A percentile compares a stretch with the other conserved stretches of the same genome.
These are phyloP conservation scores for Aspergillus sp. DNA, from an alignment of 2,329 filamentous ascomycete species.

Conservation along the genomic window DNA sequence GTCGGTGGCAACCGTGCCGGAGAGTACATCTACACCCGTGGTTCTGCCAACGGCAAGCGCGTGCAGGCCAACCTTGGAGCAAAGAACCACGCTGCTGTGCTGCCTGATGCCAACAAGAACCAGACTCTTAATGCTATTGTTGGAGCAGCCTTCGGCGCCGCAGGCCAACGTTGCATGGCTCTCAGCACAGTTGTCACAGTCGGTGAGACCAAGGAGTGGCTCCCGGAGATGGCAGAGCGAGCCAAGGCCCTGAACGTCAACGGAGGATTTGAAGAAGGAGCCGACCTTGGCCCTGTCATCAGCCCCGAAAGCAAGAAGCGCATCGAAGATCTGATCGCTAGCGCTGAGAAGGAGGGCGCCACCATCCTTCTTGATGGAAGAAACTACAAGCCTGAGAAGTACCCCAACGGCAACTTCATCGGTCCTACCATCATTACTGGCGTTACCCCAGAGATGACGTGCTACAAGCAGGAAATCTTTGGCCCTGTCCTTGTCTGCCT, in stretches of 20 bases:
- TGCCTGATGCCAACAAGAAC: constrained; percentile 70
- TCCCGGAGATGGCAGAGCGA: constrained; percentile 62
- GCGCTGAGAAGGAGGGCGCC: constrained; percentile 63
- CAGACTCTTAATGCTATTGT: constrained; percentile 65
- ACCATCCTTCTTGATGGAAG: constrained; percentile 64
- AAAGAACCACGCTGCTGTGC: constrained; percentile 68
- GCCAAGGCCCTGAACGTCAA: constrained; percentile 62
- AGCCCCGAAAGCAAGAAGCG: constrained; percentile 63
- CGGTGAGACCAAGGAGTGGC: constrained; percentile 65
- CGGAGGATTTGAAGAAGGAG: constrained; percentile 62
- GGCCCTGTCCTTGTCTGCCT: constrained; percentile 65
- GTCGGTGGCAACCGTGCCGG: constrained; percentile 68
- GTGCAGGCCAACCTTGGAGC: constrained; percentile 69
- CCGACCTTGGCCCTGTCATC: constrained; percentile 66
- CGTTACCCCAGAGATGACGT: constrained; percentile 65
- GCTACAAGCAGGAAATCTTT: constrained; percentile 68
- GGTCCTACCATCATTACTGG: constrained; percentile 66
- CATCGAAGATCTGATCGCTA: constrained; percentile 61
- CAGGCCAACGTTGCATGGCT: constrained; percentile 70
- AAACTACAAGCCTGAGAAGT: constrained; percentile 61
- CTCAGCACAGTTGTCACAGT: constrained; percentile 65
- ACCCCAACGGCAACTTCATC: constrained; percentile 67
- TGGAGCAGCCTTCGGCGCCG: constrained; percentile 67
- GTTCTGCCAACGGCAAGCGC: constrained; percentile 69
- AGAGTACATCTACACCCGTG: constrained; percentile 67